Evolutionary conservation across 108 stramenopile genomes (phyloP).

Genomic region (Aurantiochytrium sp.): DNA sequence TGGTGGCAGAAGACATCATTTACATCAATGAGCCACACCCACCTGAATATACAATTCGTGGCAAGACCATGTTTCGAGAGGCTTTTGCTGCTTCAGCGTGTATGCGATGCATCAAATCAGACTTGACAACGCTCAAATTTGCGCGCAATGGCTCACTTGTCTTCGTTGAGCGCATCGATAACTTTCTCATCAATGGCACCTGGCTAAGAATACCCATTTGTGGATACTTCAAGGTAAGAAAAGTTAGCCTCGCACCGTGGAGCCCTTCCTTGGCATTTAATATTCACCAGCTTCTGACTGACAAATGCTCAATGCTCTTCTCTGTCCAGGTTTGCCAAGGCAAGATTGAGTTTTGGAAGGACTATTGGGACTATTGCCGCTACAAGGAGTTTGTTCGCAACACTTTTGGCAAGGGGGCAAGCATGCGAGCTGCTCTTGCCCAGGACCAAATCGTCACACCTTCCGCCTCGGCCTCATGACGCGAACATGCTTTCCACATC

Average conservation of each 20-base stretch:
- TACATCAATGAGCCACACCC: neutral
- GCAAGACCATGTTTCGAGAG: neutral
- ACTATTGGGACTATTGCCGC: neutral
- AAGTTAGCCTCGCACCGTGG: neutral
- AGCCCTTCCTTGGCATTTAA: neutral
- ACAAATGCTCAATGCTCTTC: neutral
- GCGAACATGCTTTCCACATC: no score
- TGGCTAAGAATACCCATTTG: neutral
- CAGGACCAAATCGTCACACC: neutral
- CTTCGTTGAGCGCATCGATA: neutral
- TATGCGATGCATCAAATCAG: neutral
- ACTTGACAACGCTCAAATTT: neutral
- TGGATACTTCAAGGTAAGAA: conserved; percentile 1
- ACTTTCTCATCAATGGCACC: neutral
- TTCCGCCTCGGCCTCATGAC: neutral
- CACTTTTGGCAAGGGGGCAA: neutral
- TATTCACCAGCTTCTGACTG: neutral
- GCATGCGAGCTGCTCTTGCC: neutral
- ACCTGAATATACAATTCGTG: neutral
- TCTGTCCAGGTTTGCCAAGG: neutral
- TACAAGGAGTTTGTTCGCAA: neutral
- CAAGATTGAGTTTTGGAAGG: neutral
- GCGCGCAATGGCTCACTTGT: neutral
- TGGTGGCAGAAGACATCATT: neutral
- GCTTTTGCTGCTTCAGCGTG: neutral